Percentiles rank a stretch among this genome's conserved stretches.
Evolutionary conservation across 192 early-diverging fungal species (phyloP).

Genomic region (Physocladia obscura): DNA sequence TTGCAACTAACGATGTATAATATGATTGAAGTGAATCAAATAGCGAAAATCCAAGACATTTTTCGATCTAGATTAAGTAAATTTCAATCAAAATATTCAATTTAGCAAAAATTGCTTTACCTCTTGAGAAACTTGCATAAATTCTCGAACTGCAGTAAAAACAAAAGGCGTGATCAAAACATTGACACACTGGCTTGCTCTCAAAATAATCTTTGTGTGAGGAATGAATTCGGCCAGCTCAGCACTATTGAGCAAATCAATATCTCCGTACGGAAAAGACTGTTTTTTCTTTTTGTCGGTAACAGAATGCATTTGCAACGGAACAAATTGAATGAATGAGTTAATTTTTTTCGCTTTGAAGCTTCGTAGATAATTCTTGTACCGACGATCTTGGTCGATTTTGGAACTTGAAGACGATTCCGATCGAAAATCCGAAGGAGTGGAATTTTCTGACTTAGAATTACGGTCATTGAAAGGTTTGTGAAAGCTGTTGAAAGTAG

Average conservation of each 20-base stretch:
- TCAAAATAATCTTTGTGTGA: constrained; percentile 19
- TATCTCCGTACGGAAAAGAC: constrained; percentile 13
- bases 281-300: background rate
- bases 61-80: constrained; percentile 35
- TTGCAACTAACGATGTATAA: constrained; percentile 59
- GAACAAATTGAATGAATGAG: background rate
- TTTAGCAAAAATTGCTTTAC: background rate
- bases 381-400: constrained; percentile 1
- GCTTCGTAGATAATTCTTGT: constrained; percentile 18
- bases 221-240: background rate
- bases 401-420: background rate
- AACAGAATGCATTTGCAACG: constrained; percentile 7
- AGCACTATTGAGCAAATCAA: constrained; percentile 16
- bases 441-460: constrained; percentile 1
- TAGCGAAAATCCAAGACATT: constrained; percentile 40
- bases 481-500: too few relatives aligned
- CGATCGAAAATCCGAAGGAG: constrained; percentile 7
- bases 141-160: constrained; percentile 65
- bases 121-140: constrained; percentile 45
- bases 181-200: constrained; percentile 26
- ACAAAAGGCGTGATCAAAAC: constrained; percentile 69
- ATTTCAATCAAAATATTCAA: constrained; percentile 10
- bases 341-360: background rate
- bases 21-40: constrained; percentile 65
- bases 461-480: too few relatives aligned